Evolutionary conservation across 495 filamentous ascomycete genomes (phyloP), one percentile per base, ranked within the genome.

Genomic region (Aspergillus panamensis): DNA sequence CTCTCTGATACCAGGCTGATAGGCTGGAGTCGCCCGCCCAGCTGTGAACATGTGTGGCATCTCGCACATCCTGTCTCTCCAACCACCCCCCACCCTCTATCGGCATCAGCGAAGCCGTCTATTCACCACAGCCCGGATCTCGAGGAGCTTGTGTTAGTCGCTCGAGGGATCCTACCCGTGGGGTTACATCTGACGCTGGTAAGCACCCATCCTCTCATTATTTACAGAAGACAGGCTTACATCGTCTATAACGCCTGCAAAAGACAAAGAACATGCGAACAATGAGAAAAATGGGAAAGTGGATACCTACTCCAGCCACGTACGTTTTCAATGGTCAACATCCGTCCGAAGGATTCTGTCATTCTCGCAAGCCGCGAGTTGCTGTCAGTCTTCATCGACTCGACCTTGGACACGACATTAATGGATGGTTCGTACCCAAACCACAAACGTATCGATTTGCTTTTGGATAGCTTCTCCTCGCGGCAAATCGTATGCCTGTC

Each of bases 401-500:
- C 9, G 48, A 47, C 6, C 48, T 21, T 31, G 47, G 42, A 47
- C 37, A 47, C 21, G 47, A 50, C 16, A 42, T n/a, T 21, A 31
- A 30, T 30, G 29, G 47, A 51, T 43, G 37, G 7, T 21, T 43
- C 30, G 43, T 6, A 6, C 16, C 16, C 40, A 32, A 40, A 13
- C 47, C 55, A 43, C 37, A 51, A 44, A 21, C 2, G n/a, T 8
- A 51, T 8, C 39, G 25, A 31, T 20, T 3, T 29, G 43, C 30
- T 32, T 40, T 40, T 32, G 25, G 44, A 40, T 39, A 33, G 19
- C 6, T 52, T 49, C 13, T 49, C 31, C 31, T 13, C 42, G 14
- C 31, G n/a, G 30, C 14, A 55, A 42, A n/a, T 29, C 13, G 31
- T 14, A 12, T 44, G 44, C 37, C 44, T 43, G 55, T 59, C 51